Base-by-base conservation (phyloP, 2,329 filamentous ascomycete species). In the Beauveria medogensis region DNA sequence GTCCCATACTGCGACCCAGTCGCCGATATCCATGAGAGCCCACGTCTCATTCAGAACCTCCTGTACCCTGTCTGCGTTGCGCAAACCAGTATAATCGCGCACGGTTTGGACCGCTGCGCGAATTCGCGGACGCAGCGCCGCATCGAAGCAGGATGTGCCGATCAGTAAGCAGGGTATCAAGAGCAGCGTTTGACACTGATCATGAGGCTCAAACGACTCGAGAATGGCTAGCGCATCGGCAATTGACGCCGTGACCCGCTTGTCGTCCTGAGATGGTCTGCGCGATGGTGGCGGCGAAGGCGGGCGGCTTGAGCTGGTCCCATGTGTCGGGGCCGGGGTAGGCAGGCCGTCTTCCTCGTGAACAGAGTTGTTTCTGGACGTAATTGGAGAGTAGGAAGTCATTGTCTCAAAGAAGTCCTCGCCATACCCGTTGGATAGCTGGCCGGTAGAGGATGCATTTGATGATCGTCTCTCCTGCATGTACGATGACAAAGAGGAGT, bases 1-100 rank as follows among this genome's bases (percentile, higher is more conserved):
- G 69, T 88, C 85, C 85, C 85, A 88, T 8, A 82, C 82, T 20
- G 77, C 76, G 28, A 75, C 66, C 80, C 82, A 86, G 55, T 86
- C 81, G 22, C 79, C 82, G 10, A 71, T 69, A 28, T 80, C 81
- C 82, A 87, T 86, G 24, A 82, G 74, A 24, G 74, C 71, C 84
- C 84, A 87, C 3, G 87, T 74, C 65, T 82, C 79, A 64, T 84
- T 80, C 14, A 87, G 75, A 1, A 87, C 70, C 62, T 82, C 74
- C 18, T 74, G 64, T 3, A 81, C 80, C 14, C 79, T 76, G 64
- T 85, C 80, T 30, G 81, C 80, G 66, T 85, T 86, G 26, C 80
- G 77, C 30, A 87, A 74, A 4, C 83, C 83, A 0, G 83, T 87
- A 65, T 87, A 87, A 1, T 78, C 79, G 46, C 80, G 78, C 6